These are phyloP conservation scores for Coemansia asiatica DNA, from an alignment of 192 early-diverging fungal species.

Conservation along the genomic window DNA sequence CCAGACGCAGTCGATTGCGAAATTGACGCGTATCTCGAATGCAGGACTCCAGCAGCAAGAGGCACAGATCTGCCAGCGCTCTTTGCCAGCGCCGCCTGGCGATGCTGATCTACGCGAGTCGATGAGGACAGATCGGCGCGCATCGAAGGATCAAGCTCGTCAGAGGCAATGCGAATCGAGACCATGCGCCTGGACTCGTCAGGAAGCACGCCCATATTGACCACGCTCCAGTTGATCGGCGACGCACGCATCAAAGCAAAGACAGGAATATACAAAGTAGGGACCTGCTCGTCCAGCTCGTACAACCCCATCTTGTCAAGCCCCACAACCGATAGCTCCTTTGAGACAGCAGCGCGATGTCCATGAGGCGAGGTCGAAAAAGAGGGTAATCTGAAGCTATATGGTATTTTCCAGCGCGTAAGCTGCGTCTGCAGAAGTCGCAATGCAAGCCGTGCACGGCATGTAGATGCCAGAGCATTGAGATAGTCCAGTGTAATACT, in stretches of 20 bases:
- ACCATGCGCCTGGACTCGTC: constrained; percentile 53
- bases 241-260: constrained; percentile 49
- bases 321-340: constrained; percentile 52
- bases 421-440: constrained; percentile 51
- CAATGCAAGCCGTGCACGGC: constrained; percentile 47
- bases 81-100: constrained; percentile 40
- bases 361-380: constrained; percentile 55
- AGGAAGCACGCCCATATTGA: constrained; percentile 35
- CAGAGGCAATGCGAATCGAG: constrained; percentile 49
- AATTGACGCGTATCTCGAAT: constrained; percentile 2
- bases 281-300: constrained; percentile 56
- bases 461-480: constrained; percentile 45
- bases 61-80: constrained; percentile 16
- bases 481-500: constrained; percentile 52
- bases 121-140: constrained; percentile 44
- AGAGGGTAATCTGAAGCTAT: constrained; percentile 50
- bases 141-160: constrained; percentile 47
- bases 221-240: constrained; percentile 53
- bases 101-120: constrained; percentile 40
- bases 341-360: constrained; percentile 45
- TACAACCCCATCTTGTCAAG: constrained; percentile 49
- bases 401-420: constrained; percentile 42
- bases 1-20: too few relatives aligned
- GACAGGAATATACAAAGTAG: constrained; percentile 44
- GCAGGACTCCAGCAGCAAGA: constrained; percentile 9